Percentiles rank a stretch among this genome's conserved stretches.
Evolutionary conservation across 1,139 yeast genomes (phyloP).

Genomic region (Taphrina sp.): DNA sequence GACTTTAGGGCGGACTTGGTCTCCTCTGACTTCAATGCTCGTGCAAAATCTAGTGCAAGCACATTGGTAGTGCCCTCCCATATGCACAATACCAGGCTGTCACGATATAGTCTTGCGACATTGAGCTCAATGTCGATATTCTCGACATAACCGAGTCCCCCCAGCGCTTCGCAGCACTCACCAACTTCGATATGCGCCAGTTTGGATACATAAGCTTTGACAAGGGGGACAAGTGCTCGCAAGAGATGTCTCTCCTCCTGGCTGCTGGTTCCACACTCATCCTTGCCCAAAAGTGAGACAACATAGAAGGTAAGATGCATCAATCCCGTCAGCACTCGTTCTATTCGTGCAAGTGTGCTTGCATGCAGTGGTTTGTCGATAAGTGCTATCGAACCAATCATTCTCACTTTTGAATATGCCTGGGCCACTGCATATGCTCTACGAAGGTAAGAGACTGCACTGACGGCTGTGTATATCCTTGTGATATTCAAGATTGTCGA

Average conservation of each 20-base stretch:
- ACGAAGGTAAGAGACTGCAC: constrained; percentile 40
- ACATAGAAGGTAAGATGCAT: too few relatives aligned
- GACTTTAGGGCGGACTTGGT: neutral
- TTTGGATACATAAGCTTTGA: constrained; percentile 42
- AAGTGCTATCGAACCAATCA: too few relatives aligned
- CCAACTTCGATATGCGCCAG: constrained; percentile 41
- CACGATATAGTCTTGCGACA: constrained; percentile 42
- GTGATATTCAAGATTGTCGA: constrained; percentile 43
- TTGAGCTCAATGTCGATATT: constrained; percentile 41
- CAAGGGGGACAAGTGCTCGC: constrained; percentile 42
- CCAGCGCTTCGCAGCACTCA: constrained; percentile 45
- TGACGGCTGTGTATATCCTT: constrained; percentile 41
- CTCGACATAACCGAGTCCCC: constrained; percentile 44
- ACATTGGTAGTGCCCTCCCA: constrained; percentile 41
- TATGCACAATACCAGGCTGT: constrained; percentile 43
- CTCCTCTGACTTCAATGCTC: constrained; percentile 5
- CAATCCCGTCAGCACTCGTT: too few relatives aligned
- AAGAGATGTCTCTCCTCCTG: constrained; percentile 38
- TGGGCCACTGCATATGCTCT: constrained; percentile 43
- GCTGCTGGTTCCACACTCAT: constrained; percentile 38
- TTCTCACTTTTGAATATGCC: too few relatives aligned
- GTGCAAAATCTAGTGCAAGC: constrained; percentile 2
- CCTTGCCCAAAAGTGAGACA: too few relatives aligned
- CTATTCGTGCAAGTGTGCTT: too few relatives aligned
- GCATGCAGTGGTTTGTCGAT: too few relatives aligned